Evolutionary conservation across 2,329 filamentous ascomycete genomes (phyloP).

Genomic region (Penicillium sp.): DNA sequence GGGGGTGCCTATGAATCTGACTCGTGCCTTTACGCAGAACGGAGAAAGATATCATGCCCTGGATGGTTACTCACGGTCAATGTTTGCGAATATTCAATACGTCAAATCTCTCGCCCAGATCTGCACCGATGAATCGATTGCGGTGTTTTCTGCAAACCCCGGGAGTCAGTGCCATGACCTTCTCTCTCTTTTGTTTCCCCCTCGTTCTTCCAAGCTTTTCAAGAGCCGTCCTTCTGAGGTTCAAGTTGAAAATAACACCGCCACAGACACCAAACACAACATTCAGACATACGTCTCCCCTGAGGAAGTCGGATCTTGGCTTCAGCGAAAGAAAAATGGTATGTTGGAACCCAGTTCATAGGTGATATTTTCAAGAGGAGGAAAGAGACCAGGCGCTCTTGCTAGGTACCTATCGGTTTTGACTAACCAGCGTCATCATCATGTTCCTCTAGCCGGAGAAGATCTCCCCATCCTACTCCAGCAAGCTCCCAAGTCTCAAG

Average conservation of each 20-base stretch:
- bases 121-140: slow-evolving; percentile 7
- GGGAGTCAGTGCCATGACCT: slow-evolving; percentile 17
- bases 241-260: too few species aligned
- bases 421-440: not conserved
- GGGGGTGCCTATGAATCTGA: not conserved
- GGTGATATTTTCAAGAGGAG: too few species aligned
- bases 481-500: slow-evolving; percentile 19
- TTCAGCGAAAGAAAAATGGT: slow-evolving; percentile 22
- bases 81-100: slow-evolving; percentile 24
- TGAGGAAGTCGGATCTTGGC: slow-evolving; percentile 19
- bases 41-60: slow-evolving; percentile 21
- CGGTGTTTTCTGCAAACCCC: slow-evolving; percentile 22
- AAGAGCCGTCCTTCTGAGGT: not conserved
- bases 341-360: not conserved
- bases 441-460: slow-evolving; percentile 12
- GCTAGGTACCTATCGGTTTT: not conserved
- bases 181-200: not conserved
- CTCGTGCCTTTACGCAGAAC: slow-evolving; percentile 8
- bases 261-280: slow-evolving; percentile 19
- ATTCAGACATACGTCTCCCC: slow-evolving; percentile 17
- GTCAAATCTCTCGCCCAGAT: slow-evolving; percentile 17
- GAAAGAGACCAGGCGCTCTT: too few species aligned
- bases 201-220: not conserved
- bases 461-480: slow-evolving; percentile 20
- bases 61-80: slow-evolving; percentile 23